Conservation (phyloP, 352 stramenopile genomes). For the Pythium aphanidermatum region DNA sequence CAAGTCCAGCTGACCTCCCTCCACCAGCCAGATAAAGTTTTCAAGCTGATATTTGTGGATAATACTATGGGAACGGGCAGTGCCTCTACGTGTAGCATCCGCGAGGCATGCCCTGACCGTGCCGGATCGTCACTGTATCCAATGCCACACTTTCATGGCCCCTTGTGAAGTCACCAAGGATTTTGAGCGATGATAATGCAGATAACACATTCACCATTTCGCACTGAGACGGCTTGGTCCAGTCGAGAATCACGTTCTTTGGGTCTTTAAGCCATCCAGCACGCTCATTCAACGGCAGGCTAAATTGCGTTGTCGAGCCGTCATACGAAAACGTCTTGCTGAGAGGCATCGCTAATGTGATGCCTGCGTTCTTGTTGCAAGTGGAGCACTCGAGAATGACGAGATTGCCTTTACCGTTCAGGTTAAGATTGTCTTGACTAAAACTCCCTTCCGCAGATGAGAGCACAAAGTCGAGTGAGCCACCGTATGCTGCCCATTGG, state of each 20-base stretch:
- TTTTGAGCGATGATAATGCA: conserved; percentile 73
- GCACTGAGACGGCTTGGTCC: conserved; percentile 65
- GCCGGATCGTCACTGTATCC: conserved; percentile 71
- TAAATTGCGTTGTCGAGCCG: conserved; percentile 76
- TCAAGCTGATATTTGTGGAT: background rate
- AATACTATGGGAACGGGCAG: too few species aligned
- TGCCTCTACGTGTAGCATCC: conserved; percentile 39
- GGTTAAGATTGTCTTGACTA: conserved; percentile 70
- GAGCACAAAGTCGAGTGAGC: conserved; percentile 85
- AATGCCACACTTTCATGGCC: conserved; percentile 88
- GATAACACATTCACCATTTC: conserved; percentile 87
- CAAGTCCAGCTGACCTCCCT: conserved; percentile 45
- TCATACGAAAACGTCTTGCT: conserved; percentile 72
- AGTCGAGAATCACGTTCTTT: conserved; percentile 83
- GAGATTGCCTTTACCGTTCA: conserved; percentile 48
- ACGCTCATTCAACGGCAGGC: conserved; percentile 69
- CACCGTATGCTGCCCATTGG: conserved; percentile 85
- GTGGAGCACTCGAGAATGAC: conserved; percentile 83
- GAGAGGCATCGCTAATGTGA: conserved; percentile 84
- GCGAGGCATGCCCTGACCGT: conserved; percentile 42
- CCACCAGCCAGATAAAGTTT: conserved; percentile 22
- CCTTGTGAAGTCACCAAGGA: conserved; percentile 89
- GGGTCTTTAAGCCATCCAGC: conserved; percentile 89
- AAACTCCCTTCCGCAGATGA: conserved; percentile 89
- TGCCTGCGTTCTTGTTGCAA: conserved; percentile 74